Base-by-base conservation (phyloP, 805 yeast species). In the Citeromyces matritensis region DNA sequence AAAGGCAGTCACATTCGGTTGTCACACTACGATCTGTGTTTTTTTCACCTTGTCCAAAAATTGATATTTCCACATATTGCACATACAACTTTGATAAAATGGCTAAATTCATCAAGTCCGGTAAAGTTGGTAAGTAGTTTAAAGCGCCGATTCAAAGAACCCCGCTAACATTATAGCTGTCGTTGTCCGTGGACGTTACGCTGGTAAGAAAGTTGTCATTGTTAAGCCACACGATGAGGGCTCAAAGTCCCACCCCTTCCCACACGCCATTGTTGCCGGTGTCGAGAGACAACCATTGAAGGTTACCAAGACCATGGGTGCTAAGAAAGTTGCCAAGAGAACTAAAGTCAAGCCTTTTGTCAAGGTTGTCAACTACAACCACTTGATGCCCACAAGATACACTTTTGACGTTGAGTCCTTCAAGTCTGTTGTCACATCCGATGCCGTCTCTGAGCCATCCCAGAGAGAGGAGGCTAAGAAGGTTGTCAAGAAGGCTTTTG, bases 141-240 rank as follows among this genome's bases (percentile, higher is more conserved):
- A 13, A 26, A 27, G n/a, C 31, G 28, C 19, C 23, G 23, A 10
- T n/a, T 25, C 10, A 11, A 11, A 23, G 27, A 13, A 23, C 13
- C 10, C 21, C 53, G 57, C 63, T 58, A 58, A 58, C 60, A 36
- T 28, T 45, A 31, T 60, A 81, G 94, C 97, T 73, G 86, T 91
- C 71, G 86, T 91, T 65, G 94, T 86, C 67, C 88, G 97, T 68
- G 98, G 98, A 60, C 91, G 98, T 74, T 88, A 75, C 83, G 98
- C 98, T 64, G 98, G 98, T 75, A 88, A 86, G 82, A 91, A 91
- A 81, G 98, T 91, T 50, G 98, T 91, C 63, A 85, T 91, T 60
- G 86, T 91, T 62, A 85, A 83, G 69, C 91, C 95, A 52, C 93
- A 82, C 63, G 97, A 91, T 60, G 96, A 91, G 59, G 98, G 98